Percentiles rank a stretch among this genome's conserved stretches.
Conservation (phyloP, 2,329 filamentous ascomycete genomes). For the Elsinoe ampelina region DNA sequence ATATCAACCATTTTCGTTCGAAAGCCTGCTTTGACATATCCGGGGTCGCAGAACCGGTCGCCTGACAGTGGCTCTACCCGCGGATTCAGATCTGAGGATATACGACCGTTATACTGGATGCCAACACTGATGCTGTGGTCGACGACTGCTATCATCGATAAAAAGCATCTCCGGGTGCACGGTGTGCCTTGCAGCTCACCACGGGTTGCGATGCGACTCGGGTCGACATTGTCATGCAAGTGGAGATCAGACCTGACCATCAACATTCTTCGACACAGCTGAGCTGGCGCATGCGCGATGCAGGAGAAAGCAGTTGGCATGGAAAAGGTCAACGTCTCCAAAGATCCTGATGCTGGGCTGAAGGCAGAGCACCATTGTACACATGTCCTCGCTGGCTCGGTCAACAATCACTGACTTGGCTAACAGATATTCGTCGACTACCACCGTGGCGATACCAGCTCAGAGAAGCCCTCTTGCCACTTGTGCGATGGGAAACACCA, state of each 20-base stretch:
- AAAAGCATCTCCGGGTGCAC: neutral
- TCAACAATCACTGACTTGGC: neutral
- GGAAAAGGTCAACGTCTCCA: constrained; percentile 13
- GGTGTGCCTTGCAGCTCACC: constrained; percentile 9
- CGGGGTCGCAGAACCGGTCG: neutral
- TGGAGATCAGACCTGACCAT: neutral
- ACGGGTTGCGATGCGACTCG: constrained; percentile 10
- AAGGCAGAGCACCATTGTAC: constrained; percentile 58
- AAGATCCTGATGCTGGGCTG: constrained; percentile 59
- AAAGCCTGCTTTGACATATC: neutral
- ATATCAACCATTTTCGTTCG: constrained; percentile 1
- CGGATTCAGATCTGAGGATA: neutral
- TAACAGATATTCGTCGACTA: constrained; percentile 48
- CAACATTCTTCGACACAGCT: constrained; percentile 1
- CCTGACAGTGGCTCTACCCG: neutral
- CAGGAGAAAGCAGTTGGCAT: constrained; percentile 7
- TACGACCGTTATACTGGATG: neutral
- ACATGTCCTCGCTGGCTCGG: constrained; percentile 17
- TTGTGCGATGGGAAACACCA: constrained; percentile 90
- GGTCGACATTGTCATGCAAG: constrained; percentile 8
- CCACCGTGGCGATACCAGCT: constrained; percentile 81
- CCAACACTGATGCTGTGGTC: neutral
- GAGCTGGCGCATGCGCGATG: neutral
- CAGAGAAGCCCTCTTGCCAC: constrained; percentile 71
- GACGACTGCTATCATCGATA: neutral